Conservation (phyloP, 176 grass and related monocot genomes). For the Lolium perenne region DNA sequence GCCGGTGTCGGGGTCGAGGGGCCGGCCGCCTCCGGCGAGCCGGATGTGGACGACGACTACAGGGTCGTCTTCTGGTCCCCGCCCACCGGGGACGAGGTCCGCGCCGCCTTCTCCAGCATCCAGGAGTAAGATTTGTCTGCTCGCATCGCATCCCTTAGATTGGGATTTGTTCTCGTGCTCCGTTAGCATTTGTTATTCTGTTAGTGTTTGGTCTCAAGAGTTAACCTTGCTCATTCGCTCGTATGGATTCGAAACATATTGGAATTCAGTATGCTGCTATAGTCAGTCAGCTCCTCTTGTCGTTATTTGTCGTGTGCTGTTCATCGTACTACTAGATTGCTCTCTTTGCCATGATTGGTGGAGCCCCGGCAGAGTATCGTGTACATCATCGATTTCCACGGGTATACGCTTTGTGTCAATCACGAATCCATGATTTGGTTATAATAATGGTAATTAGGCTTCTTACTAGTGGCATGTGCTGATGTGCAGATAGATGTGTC, state of each 20-base stretch:
- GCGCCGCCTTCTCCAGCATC: conserved; percentile 70
- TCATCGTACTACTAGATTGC: neutral
- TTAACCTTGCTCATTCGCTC: neutral
- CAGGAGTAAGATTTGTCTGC: conserved; percentile 62
- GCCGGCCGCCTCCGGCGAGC: neutral
- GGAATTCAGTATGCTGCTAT: neutral
- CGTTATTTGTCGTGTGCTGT: conserved; percentile 23
- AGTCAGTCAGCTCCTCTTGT: neutral
- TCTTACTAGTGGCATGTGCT: neutral
- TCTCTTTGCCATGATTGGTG: conserved; percentile 31
- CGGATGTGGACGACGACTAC: conserved; percentile 38
- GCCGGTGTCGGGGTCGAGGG: conserved; percentile 36
- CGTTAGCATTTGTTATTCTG: neutral
- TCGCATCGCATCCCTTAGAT: neutral
- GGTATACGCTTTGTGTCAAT: conserved; percentile 2
- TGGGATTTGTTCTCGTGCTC: neutral
- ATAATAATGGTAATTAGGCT: neutral
- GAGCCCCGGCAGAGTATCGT: neutral
- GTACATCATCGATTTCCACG: neutral
- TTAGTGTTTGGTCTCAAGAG: neutral
- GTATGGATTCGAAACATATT: conserved; percentile 1
- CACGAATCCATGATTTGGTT: conserved; percentile 1
- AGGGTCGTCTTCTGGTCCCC: conserved; percentile 61
- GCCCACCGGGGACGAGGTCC: conserved; percentile 78
- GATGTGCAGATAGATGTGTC: neutral